Evolutionary conservation across 2,329 filamentous ascomycete species (phyloP), one percentile per base, ranked within the genome.

Genomic region (Sclerotinia trifoliorum): DNA sequence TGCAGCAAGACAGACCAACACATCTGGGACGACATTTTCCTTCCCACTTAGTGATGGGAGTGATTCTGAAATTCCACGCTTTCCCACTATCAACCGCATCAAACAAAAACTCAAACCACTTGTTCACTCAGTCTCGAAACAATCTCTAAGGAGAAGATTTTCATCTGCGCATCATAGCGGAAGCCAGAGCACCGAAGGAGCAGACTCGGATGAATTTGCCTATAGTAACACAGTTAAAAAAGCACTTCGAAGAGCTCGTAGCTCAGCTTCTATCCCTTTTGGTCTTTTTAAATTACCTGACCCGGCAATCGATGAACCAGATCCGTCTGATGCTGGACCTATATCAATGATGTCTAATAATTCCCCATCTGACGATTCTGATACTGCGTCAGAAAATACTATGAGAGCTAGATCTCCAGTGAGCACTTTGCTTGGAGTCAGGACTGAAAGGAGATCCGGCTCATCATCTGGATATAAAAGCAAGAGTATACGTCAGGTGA

Each of bases 371-470:
- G 46, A 39, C 3, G 5, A 15, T 51, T 63, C 60, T 13, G 46
- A 39, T 15, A 51, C 29, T 19, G 29, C 10, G 6, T 63, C 60
- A 5, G 32, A 51, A 39, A 39, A 51, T 21, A 63, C 60, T 26
- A 6, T 51, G 21, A 63, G 46, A 63, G 60, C 60, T 39, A 63
- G 60, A 49, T 63, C 60, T 63, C 60, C 60, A 51, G 60, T 63
- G 26, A 51, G 60, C 21, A 51, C 32, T 15, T 13, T 63, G 15
- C 60, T 63, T 19, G 32, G 60, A 11, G 21, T 62, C 46, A 24
- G 46, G 32, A 13, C 4, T 19, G 32, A 46, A 21, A 60, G 24
- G n/a, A 60, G 24, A 46, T 58, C 44, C 29, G 61, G 17, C 15
- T 64, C 17, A 35, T 29, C 29, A 8, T 58, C 35, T 42, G 55